These are phyloP conservation scores for Glonium stellatum DNA, from an alignment of 495 filamentous ascomycete genomes.

Conservation along the genomic window DNA sequence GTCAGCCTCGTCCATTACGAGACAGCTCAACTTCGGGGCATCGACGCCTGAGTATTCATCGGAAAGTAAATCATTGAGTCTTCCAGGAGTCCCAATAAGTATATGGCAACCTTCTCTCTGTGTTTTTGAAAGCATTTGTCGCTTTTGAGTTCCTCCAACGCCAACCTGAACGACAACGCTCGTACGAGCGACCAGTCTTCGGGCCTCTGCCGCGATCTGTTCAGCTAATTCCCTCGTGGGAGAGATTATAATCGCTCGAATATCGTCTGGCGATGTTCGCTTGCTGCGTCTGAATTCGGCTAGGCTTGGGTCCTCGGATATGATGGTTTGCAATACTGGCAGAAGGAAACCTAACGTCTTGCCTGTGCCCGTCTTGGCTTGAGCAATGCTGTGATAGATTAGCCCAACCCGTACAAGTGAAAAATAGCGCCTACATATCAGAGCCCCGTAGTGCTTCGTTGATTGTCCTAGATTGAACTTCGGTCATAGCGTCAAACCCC, in stretches of 20 bases:
- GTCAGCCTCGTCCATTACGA: constrained; percentile 94
- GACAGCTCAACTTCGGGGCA: constrained; percentile 64
- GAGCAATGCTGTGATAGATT: constrained; percentile 33
- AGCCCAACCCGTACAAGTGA: constrained; percentile 6
- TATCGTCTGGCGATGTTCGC: constrained; percentile 52
- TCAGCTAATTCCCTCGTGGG: constrained; percentile 93
- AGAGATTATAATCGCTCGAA: constrained; percentile 84
- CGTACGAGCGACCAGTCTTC: constrained; percentile 58
- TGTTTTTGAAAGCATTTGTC: constrained; percentile 52
- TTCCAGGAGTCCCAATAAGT: constrained; percentile 84
- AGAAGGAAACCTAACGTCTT: constrained; percentile 43
- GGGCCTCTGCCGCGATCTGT: constrained; percentile 82
- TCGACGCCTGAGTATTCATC: constrained; percentile 59
- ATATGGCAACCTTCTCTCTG: constrained; percentile 75
- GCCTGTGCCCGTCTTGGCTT: constrained; percentile 43
- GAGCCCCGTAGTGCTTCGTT: constrained; percentile 64
- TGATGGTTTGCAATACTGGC: constrained; percentile 47
- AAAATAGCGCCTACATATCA: constrained; percentile 64
- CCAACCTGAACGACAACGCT: constrained; percentile 73
- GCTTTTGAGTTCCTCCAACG: constrained; percentile 82
- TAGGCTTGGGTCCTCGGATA: constrained; percentile 52
- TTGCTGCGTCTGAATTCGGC: constrained; percentile 31
- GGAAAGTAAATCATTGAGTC: constrained; percentile 74
- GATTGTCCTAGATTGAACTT: constrained; percentile 83
- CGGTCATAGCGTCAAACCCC: constrained; percentile 78